Evolutionary conservation across 176 grass and related monocot genomes (phyloP).

Genomic region (Carex cristatella): DNA sequence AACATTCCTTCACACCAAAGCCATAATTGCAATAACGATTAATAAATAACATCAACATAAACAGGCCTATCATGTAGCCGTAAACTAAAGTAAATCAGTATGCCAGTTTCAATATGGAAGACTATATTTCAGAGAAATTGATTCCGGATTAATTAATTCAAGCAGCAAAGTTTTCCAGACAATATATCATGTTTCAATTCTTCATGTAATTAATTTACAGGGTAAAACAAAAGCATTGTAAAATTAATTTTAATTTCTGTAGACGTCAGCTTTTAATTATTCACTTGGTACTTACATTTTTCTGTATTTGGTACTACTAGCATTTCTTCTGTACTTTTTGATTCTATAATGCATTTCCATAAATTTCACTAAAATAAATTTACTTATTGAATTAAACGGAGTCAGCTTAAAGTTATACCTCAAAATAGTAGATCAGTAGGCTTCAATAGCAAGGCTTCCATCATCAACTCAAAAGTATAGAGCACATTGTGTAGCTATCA

Average conservation of each 20-base stretch:
- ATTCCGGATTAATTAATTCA: not conserved
- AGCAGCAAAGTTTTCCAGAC: not conserved
- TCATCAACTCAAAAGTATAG: not conserved
- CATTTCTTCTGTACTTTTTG: too few species aligned
- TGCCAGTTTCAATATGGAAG: not conserved
- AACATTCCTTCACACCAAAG: too few species aligned
- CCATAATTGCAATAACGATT: too few species aligned
- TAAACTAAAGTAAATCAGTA: not conserved
- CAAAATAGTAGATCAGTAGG: not conserved
- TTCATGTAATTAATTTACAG: not conserved
- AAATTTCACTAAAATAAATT: not conserved
- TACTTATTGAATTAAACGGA: not conserved
- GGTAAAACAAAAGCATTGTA: not conserved
- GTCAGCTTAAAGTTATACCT: not conserved
- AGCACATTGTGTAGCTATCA: not conserved
- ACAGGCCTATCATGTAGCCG: too few species aligned
- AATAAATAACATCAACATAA: too few species aligned
- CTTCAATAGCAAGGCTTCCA: not conserved
- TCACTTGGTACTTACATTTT: not conserved
- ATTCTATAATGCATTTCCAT: not conserved
- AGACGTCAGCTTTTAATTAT: not conserved
- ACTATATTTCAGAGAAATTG: not conserved
- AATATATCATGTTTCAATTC: not conserved
- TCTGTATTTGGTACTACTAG: too few species aligned
- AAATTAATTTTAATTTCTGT: not conserved